Conservation (phyloP, 768 basidiomycete genomes). For the Mycena chlorophos region DNA sequence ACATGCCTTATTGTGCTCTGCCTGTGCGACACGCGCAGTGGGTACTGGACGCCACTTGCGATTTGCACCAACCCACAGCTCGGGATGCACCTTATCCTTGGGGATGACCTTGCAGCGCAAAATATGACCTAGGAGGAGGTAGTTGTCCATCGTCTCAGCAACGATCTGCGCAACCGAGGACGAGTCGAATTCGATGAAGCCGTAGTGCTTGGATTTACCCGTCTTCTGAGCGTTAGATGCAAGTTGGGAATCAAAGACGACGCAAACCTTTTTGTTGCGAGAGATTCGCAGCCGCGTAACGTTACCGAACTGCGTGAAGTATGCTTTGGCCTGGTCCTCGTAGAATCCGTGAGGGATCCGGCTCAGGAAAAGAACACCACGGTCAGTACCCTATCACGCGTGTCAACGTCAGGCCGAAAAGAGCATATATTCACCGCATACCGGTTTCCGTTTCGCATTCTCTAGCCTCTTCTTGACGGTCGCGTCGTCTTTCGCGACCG, state of each 20-base stretch:
- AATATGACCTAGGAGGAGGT: constrained; percentile 92
- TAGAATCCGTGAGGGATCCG: constrained; percentile 97
- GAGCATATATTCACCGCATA: constrained; percentile 36
- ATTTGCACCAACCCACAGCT: constrained; percentile 97
- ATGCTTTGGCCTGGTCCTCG: constrained; percentile 89
- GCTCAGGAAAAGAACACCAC: constrained; percentile 86
- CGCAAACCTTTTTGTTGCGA: constrained; percentile 82
- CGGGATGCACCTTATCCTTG: constrained; percentile 85
- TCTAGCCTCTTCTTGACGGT: constrained; percentile 67
- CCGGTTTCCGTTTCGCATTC: constrained; percentile 64
- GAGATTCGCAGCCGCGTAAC: constrained; percentile 87
- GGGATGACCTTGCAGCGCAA: constrained; percentile 89
- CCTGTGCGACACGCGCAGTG: constrained; percentile 63
- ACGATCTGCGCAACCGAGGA: constrained; percentile 90
- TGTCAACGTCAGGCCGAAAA: not conserved
- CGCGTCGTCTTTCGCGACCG: constrained; percentile 85
- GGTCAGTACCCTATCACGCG: constrained; percentile 49
- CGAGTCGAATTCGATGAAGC: constrained; percentile 92
- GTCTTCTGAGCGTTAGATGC: constrained; percentile 51
- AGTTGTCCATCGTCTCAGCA: constrained; percentile 99
- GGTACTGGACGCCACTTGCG: constrained; percentile 85
- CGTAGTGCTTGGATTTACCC: constrained; percentile 95
- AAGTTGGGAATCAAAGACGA: not conserved
- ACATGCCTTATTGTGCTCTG: constrained; percentile 80
- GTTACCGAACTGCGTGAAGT: constrained; percentile 93